phyloP scores from a whole-genome alignment of 202 grass and related monocot species.

The Zizania palustris region DNA sequence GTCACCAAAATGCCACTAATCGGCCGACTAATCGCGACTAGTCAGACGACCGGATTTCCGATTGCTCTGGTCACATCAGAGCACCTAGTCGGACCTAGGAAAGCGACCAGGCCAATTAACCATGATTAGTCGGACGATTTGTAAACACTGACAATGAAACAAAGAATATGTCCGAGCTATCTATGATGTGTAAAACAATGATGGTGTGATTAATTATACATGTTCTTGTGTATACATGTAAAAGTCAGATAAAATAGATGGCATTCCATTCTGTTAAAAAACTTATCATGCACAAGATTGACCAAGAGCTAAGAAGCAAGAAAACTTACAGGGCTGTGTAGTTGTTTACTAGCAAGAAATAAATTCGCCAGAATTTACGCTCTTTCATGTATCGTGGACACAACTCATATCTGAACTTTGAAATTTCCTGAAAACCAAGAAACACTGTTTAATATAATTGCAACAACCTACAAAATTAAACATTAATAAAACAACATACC shows the following conservation, averaged over 20 bases:
- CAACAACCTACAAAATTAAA: not conserved
- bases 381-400: constrained; percentile 99
- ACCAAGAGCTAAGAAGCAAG: not conserved
- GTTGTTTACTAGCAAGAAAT: constrained; percentile 89
- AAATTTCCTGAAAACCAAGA: constrained; percentile 80
- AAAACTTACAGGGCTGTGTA: constrained; percentile 68
- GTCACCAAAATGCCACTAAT: too few relatives aligned
- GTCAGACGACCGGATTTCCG: too few relatives aligned
- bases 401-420: constrained; percentile 97
- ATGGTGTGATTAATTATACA: not conserved
- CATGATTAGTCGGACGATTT: too few relatives aligned
- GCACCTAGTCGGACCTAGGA: too few relatives aligned
- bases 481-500: not conserved
- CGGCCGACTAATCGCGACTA: too few relatives aligned
- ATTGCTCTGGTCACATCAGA: too few relatives aligned
- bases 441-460: constrained; percentile 10
- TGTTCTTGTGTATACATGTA: not conserved
- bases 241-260: not conserved
- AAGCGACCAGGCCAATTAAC: too few relatives aligned
- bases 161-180: constrained; percentile 8
- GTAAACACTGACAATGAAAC: too few relatives aligned
- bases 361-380: constrained; percentile 94
- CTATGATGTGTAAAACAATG: constrained; percentile 1
- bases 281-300: constrained; percentile 10
- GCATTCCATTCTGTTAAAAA: constrained; percentile 1